Percentiles rank a stretch among this genome's conserved stretches.
phyloP scores from a whole-genome alignment of 1,284 basidiomycete genomes.

The Gomphus sp. region DNA sequence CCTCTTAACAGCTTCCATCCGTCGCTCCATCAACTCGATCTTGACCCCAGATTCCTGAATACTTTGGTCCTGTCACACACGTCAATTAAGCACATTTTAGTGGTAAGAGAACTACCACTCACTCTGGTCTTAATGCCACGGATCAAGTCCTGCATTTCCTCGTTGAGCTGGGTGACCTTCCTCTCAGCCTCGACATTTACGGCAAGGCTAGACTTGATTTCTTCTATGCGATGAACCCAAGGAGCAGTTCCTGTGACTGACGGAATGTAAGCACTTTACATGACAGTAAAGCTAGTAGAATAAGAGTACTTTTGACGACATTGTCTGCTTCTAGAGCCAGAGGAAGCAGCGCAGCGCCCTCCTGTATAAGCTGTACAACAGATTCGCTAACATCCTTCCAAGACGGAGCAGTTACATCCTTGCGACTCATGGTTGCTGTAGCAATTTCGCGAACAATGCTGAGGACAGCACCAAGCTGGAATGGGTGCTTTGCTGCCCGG shows the following conservation, averaged over 20 bases:
- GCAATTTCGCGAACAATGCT: slow-evolving; percentile 67
- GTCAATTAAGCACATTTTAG: not conserved
- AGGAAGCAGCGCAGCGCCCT: slow-evolving; percentile 63
- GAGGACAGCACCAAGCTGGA: slow-evolving; percentile 67
- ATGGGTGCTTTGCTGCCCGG: slow-evolving; percentile 63
- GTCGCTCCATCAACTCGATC: slow-evolving; percentile 89
- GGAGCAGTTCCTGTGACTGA: slow-evolving; percentile 73
- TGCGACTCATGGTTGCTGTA: slow-evolving; percentile 61
- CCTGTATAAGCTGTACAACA: slow-evolving; percentile 60
- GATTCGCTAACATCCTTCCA: slow-evolving; percentile 74
- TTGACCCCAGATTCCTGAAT: slow-evolving; percentile 88
- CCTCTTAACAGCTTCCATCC: slow-evolving; percentile 85
- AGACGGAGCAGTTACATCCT: slow-evolving; percentile 45
- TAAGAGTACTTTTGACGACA: slow-evolving; percentile 59
- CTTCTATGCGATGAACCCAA: slow-evolving; percentile 82
- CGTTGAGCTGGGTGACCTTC: slow-evolving; percentile 75
- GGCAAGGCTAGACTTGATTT: slow-evolving; percentile 76
- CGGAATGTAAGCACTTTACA: not conserved
- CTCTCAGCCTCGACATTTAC: slow-evolving; percentile 90
- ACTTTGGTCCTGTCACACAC: slow-evolving; percentile 66
- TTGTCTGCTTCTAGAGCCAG: slow-evolving; percentile 70
- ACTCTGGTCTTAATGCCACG: slow-evolving; percentile 65
- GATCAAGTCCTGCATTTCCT: slow-evolving; percentile 82
- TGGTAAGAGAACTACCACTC: slow-evolving; percentile 9
- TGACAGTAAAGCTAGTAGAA: not conserved